Evolutionary conservation across 176 grass and related monocot genomes (phyloP).

Genomic region (Oryza coarctata): DNA sequence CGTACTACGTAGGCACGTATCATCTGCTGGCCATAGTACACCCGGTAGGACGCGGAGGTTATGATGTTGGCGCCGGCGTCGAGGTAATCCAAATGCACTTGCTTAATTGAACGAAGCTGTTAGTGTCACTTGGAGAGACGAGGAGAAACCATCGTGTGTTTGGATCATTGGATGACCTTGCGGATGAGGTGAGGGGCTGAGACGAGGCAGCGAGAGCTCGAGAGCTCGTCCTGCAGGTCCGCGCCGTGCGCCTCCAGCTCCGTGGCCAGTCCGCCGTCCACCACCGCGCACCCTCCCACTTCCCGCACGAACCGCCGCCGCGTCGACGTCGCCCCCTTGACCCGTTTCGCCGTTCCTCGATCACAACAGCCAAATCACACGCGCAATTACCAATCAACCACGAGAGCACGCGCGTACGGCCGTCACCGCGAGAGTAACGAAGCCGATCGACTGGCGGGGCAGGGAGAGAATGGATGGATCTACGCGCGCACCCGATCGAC

Average conservation of each 20-base stretch:
- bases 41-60: slow-evolving; percentile 35
- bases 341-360: slow-evolving; percentile 1
- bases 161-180: slow-evolving; percentile 43
- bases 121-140: too few relatives aligned
- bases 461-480: too few relatives aligned
- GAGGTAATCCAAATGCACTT: slow-evolving; percentile 36
- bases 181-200: slow-evolving; percentile 59
- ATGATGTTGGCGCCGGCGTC: slow-evolving; percentile 33
- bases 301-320: slow-evolving; percentile 40
- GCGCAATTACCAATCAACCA: too few relatives aligned
- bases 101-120: neutral
- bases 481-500: too few relatives aligned
- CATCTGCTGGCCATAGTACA: neutral
- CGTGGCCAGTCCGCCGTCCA: slow-evolving; percentile 69
- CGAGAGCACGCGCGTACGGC: too few relatives aligned
- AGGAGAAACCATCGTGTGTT: neutral
- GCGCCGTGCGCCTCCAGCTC: slow-evolving; percentile 73
- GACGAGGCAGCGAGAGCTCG: slow-evolving; percentile 67
- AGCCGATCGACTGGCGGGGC: too few relatives aligned
- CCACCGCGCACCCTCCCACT: slow-evolving; percentile 48
- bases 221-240: slow-evolving; percentile 65
- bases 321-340: neutral
- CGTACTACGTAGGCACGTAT: neutral
- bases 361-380: neutral
- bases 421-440: too few relatives aligned